Percentiles rank a stretch among this genome's conserved stretches.
Evolutionary conservation across 768 basidiomycete genomes (phyloP).

Genomic region (Wakefieldia striispora): DNA sequence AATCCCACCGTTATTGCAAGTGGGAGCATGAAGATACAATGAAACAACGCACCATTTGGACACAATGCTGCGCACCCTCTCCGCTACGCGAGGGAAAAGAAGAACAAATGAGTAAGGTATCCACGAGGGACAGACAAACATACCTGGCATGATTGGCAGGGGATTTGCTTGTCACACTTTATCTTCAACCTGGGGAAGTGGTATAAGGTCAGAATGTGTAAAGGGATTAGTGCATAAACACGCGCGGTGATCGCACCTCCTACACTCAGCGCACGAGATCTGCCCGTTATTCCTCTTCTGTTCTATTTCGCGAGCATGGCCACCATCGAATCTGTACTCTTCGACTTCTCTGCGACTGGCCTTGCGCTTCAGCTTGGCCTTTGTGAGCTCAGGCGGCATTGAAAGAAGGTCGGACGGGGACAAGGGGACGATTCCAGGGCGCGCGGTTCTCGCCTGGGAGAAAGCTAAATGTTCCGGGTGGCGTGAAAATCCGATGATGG

Average conservation of each 20-base stretch:
- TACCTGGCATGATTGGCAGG: conserved; percentile 75
- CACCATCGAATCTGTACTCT: conserved; percentile 48
- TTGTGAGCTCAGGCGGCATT: conserved; percentile 59
- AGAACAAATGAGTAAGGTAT: neutral
- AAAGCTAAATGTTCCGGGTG: conserved; percentile 23
- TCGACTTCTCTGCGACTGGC: conserved; percentile 49
- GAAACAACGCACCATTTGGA: conserved; percentile 56
- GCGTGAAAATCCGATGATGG: conserved; percentile 29
- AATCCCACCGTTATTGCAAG: neutral
- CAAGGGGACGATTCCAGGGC: conserved; percentile 1
- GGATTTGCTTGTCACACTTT: conserved; percentile 80
- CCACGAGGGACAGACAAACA: conserved; percentile 11
- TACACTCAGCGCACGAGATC: conserved; percentile 80
- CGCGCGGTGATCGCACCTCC: conserved; percentile 64
- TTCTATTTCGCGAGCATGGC: conserved; percentile 65
- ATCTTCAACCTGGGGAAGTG: conserved; percentile 60
- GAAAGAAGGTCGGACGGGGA: conserved; percentile 5
- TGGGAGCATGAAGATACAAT: conserved; percentile 18
- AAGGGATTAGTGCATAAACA: conserved; percentile 20
- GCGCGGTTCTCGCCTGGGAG: conserved; percentile 22
- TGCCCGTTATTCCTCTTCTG: conserved; percentile 71
- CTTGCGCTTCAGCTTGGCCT: conserved; percentile 49
- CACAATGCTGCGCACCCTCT: conserved; percentile 69
- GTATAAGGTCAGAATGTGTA: conserved; percentile 22
- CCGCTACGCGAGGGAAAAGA: conserved; percentile 37